These are phyloP conservation scores for Rehmannia glutinosa DNA, from an alignment of 257 asterid genomes.

Conservation along the genomic window DNA sequence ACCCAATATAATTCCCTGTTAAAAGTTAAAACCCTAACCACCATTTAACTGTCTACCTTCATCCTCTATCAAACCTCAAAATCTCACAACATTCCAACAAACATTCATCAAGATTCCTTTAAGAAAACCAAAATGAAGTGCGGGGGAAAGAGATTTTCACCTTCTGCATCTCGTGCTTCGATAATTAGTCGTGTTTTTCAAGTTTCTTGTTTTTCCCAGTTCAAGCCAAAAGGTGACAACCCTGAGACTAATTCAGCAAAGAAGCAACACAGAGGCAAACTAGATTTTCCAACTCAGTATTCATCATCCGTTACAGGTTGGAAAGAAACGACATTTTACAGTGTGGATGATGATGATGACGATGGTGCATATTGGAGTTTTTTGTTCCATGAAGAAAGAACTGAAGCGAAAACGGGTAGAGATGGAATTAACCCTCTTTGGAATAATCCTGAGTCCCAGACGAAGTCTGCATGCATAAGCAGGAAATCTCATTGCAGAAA, in stretches of 20 bases:
- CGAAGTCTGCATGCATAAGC: too few relatives aligned
- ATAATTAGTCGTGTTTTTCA: slow-evolving; percentile 51
- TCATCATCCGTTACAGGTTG: slow-evolving; percentile 9
- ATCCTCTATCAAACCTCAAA: slow-evolving; percentile 5
- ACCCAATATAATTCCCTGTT: too few relatives aligned
- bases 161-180: slow-evolving; percentile 33
- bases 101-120: background rate
- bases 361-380: slow-evolving; percentile 60
- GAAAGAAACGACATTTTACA: slow-evolving; percentile 49
- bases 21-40: too few relatives aligned
- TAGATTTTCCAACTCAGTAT: slow-evolving; percentile 14
- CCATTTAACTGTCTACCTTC: too few relatives aligned
- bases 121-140: slow-evolving; percentile 40
- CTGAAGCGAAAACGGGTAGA: slow-evolving; percentile 21
- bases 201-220: slow-evolving; percentile 66
- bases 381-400: slow-evolving; percentile 39
- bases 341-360: slow-evolving; percentile 34
- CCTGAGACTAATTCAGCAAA: slow-evolving; percentile 14
- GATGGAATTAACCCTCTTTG: slow-evolving; percentile 33
- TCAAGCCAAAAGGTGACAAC: slow-evolving; percentile 37
- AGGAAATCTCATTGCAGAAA: slow-evolving; percentile 27
- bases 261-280: slow-evolving; percentile 24
- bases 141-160: slow-evolving; percentile 37
- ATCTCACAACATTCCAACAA: background rate
- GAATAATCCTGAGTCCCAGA: too few relatives aligned